These are phyloP conservation scores for Hydnum rufescens DNA, from an alignment of 768 basidiomycete genomes.

Conservation along the genomic window DNA sequence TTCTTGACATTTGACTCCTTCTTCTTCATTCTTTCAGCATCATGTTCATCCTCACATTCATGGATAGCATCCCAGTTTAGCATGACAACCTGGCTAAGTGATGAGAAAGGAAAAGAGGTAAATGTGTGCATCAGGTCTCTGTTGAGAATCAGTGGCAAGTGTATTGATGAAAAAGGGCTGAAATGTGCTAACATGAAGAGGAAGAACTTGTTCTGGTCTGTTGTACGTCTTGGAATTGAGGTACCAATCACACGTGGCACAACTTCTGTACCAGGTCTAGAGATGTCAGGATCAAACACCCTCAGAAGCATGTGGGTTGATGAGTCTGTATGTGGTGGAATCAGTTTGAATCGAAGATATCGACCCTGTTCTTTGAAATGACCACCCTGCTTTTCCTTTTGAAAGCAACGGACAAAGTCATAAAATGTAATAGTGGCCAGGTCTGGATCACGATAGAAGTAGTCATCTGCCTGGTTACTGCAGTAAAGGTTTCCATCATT, in stretches of 20 bases:
- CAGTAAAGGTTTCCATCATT: conserved; percentile 3
- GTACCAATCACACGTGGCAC: conserved; percentile 12
- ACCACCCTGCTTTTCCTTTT: conserved; percentile 6
- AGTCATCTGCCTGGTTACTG: conserved; percentile 16
- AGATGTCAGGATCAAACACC: background rate
- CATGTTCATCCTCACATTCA: conserved; percentile 18
- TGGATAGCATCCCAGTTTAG: conserved; percentile 21
- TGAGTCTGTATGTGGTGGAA: background rate
- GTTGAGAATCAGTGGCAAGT: conserved; percentile 1
- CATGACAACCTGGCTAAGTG: conserved; percentile 19
- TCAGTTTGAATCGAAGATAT: conserved; percentile 1
- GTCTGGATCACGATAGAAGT: conserved; percentile 11
- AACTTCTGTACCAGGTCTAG: background rate
- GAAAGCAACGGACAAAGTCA: conserved; percentile 14
- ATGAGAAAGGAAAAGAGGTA: conserved; percentile 6
- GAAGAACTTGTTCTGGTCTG: background rate
- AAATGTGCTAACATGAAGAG: conserved; percentile 14
- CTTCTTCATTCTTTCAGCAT: conserved; percentile 16
- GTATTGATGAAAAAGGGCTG: conserved; percentile 8
- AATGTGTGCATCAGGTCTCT: background rate
- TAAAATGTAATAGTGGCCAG: conserved; percentile 15
- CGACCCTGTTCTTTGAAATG: no score
- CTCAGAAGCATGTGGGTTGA: conserved; percentile 10
- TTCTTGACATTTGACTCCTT: background rate
- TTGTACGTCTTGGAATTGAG: conserved; percentile 6